Percentiles rank a stretch among this genome's conserved stretches.
phyloP scores from a whole-genome alignment of 2,329 filamentous ascomycete species.

The Arthrobotrys sphaeroides region DNA sequence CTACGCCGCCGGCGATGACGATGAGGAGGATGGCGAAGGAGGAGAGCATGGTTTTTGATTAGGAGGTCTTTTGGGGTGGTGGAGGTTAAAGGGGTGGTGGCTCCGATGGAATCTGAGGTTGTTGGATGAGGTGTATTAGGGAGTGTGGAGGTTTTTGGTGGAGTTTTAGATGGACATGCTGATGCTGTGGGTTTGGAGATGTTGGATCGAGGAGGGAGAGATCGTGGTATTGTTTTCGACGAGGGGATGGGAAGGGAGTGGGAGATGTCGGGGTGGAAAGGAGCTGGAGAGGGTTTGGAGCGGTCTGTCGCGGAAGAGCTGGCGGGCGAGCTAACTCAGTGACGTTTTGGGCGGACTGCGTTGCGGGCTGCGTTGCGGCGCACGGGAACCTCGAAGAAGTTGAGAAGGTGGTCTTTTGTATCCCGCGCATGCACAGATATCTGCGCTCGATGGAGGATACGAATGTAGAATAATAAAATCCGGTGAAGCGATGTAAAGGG shows the following conservation, averaged over 20 bases:
- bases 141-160: no score
- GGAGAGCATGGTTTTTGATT: conserved; percentile 23
- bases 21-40: conserved; percentile 49
- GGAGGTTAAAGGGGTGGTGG: neutral
- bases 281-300: neutral
- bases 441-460: no score
- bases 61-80: neutral
- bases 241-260: neutral
- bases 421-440: no score
- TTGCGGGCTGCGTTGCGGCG: conserved; percentile 20
- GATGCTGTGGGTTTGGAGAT: neutral
- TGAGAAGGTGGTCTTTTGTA: no score
- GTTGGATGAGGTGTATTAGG: neutral
- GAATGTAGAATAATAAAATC: no score
- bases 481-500: no score
- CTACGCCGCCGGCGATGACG: conserved; percentile 34
- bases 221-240: neutral
- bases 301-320: conserved; percentile 8
- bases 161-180: conserved; percentile 29
- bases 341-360: conserved; percentile 37
- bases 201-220: neutral
- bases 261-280: neutral
- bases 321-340: neutral
- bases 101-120: neutral
- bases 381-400: neutral